A percentile compares a stretch with the other conserved stretches of the same genome.
Evolutionary conservation across 306 rosid species (phyloP).

Genomic region (Urtica urens): DNA sequence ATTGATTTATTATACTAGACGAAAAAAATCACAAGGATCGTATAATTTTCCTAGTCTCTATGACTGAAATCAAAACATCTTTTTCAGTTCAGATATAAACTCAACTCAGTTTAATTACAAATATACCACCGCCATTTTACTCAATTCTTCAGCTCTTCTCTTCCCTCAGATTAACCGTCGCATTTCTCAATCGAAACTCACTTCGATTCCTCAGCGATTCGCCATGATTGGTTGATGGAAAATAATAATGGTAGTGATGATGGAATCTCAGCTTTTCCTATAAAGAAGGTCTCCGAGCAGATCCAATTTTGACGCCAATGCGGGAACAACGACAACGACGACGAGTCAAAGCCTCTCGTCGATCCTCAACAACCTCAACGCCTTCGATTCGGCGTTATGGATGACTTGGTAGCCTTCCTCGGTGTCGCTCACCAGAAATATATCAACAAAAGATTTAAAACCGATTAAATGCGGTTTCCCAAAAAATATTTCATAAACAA

Average conservation of each 20-base stretch:
- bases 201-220: too few relatives aligned
- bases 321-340: slow-evolving; percentile 12
- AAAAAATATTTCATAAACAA: too few relatives aligned
- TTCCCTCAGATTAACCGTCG: background rate
- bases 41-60: too few relatives aligned
- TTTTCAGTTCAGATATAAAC: slow-evolving; percentile 9
- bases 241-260: slow-evolving; percentile 23
- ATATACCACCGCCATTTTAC: background rate
- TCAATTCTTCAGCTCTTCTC: background rate
- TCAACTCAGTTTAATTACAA: background rate
- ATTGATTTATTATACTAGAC: too few relatives aligned
- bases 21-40: too few relatives aligned
- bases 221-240: background rate
- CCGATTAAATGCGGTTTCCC: too few relatives aligned
- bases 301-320: slow-evolving; percentile 41
- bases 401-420: slow-evolving; percentile 71
- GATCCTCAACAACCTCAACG: slow-evolving; percentile 83
- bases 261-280: slow-evolving; percentile 85
- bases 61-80: too few relatives aligned
- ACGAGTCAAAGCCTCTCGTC: slow-evolving; percentile 77
- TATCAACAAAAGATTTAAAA: too few relatives aligned
- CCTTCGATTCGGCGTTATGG: slow-evolving; percentile 53
- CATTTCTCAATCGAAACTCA: background rate
- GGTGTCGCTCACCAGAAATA: too few relatives aligned
- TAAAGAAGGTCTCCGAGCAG: slow-evolving; percentile 54